A percentile compares a stretch with the other conserved stretches of the same genome.
Evolutionary conservation across 2,329 filamentous ascomycete species (phyloP).

Genomic region (Pseudogymnoascus sp.): DNA sequence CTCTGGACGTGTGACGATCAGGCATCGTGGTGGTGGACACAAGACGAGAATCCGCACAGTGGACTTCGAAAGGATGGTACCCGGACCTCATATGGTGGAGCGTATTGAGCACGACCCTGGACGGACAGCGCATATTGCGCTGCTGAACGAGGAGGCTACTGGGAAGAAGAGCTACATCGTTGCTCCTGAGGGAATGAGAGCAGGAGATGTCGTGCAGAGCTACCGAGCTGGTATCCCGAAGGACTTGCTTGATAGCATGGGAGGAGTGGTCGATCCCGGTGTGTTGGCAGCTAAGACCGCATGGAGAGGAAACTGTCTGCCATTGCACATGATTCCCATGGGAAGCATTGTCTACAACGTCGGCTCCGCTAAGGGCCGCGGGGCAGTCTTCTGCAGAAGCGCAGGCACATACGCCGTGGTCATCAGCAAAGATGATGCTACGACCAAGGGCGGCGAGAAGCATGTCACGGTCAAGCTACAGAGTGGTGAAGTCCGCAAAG

Average conservation of each 20-base stretch:
- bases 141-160: constrained; percentile 68
- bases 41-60: constrained; percentile 88
- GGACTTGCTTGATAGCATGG: constrained; percentile 84
- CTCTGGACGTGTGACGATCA: constrained; percentile 74
- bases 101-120: constrained; percentile 95
- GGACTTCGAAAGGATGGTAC: constrained; percentile 72
- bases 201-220: constrained; percentile 86
- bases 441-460: constrained; percentile 55
- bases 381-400: constrained; percentile 86
- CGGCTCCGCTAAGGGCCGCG: constrained; percentile 63
- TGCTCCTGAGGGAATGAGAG: constrained; percentile 87
- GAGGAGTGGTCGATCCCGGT: constrained; percentile 86
- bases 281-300: constrained; percentile 91
- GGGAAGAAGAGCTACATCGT: constrained; percentile 81
- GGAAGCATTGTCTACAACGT: constrained; percentile 92
- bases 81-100: constrained; percentile 82
- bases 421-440: constrained; percentile 78
- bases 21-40: constrained; percentile 85
- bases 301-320: constrained; percentile 88
- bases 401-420: constrained; percentile 88
- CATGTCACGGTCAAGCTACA: constrained; percentile 81
- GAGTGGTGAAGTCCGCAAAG: constrained; percentile 84
- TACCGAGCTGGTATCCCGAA: constrained; percentile 84
- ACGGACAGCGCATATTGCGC: constrained; percentile 84
- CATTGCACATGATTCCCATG: constrained; percentile 89